Conservation (phyloP, 1,284 basidiomycete species). For the Trichosporon asahii region DNA sequence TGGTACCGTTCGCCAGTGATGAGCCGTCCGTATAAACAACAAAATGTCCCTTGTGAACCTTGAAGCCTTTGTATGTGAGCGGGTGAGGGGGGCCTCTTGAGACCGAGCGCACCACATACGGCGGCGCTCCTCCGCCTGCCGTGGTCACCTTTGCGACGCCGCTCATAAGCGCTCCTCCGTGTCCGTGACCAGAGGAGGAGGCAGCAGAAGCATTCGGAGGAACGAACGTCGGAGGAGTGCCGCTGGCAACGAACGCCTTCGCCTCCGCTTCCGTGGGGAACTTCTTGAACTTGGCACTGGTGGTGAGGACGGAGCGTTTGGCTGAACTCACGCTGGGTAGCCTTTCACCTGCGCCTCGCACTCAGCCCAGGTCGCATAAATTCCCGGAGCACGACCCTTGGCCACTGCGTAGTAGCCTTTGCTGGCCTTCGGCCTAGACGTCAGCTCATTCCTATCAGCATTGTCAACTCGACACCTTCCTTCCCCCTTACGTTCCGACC, state of each 20-base stretch:
- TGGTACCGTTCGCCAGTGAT: constrained; percentile 43
- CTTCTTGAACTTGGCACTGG: constrained; percentile 48
- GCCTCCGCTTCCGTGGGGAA: constrained; percentile 40
- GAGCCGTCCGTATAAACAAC: constrained; percentile 52
- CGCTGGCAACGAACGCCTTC: constrained; percentile 27
- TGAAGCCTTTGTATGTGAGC: constrained; percentile 36
- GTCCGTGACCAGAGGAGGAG: not conserved
- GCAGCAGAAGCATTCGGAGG: not conserved
- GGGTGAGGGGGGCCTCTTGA: not conserved
- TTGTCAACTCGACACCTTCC: too few relatives aligned
- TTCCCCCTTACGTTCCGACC: too few relatives aligned
- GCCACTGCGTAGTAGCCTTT: constrained; percentile 45
- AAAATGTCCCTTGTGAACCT: constrained; percentile 29
- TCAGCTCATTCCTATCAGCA: not conserved
- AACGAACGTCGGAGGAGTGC: not conserved
- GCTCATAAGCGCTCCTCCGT: not conserved
- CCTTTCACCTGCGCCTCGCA: constrained; percentile 46
- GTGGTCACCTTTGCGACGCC: not conserved
- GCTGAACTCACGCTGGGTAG: constrained; percentile 33
- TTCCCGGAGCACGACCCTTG: constrained; percentile 38
- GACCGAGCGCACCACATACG: not conserved
- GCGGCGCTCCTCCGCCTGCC: not conserved
- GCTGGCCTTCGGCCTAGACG: constrained; percentile 40
- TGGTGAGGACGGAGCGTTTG: not conserved
- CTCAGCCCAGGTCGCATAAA: constrained; percentile 48